These are phyloP conservation scores for Vaccinium myrtillus DNA, from an alignment of 148 eudicot species.

Conservation along the genomic window DNA sequence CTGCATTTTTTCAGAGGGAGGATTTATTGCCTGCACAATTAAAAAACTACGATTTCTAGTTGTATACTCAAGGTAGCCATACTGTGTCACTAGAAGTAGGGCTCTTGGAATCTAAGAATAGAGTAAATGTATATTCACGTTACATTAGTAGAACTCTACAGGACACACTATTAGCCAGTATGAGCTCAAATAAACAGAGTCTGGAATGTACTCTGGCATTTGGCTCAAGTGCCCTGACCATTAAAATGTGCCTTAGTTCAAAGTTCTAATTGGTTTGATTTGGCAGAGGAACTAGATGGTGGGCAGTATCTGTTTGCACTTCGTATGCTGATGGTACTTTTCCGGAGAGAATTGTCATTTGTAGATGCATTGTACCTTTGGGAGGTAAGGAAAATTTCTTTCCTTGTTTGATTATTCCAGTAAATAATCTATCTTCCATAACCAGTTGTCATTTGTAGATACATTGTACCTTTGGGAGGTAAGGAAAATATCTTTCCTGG, in stretches of 20 bases:
- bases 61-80: background rate
- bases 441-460: no score
- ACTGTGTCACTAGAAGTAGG: background rate
- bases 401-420: background rate
- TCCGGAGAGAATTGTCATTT: constrained; percentile 88
- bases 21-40: background rate
- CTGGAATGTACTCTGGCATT: background rate
- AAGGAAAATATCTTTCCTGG: no score
- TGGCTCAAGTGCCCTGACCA: background rate
- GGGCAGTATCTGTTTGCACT: constrained; percentile 95
- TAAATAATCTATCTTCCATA: background rate
- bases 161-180: background rate
- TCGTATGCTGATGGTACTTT: constrained; percentile 96
- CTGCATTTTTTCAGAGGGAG: background rate
- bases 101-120: background rate
- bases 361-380: constrained; percentile 87
- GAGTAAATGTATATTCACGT: background rate
- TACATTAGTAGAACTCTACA: background rate
- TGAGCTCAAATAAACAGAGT: background rate
- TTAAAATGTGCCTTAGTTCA: background rate
- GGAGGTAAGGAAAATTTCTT: constrained; percentile 57
- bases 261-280: constrained; percentile 16
- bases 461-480: no score
- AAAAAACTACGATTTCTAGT: background rate
- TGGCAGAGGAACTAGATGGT: constrained; percentile 87